These are phyloP conservation scores for Boletus eberwhitei DNA, from an alignment of 768 basidiomycete genomes.

Conservation along the genomic window DNA sequence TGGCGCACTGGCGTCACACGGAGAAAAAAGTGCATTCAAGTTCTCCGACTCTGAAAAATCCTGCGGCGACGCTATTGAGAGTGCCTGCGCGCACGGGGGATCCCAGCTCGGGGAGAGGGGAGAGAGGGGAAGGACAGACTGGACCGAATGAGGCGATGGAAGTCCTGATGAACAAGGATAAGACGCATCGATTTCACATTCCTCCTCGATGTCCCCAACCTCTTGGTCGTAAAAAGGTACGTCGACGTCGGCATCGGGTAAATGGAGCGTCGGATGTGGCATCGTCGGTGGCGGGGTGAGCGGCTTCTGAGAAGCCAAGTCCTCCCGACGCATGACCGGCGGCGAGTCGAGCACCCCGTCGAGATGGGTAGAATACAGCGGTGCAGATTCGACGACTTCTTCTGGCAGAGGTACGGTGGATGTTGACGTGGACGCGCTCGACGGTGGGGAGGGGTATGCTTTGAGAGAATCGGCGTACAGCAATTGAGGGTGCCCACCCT, in stretches of 20 bases:
- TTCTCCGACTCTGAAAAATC: conserved; percentile 19
- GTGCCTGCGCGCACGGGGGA: conserved; percentile 7
- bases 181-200: conserved; percentile 21
- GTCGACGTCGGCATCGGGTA: conserved; percentile 37
- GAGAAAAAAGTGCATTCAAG: conserved; percentile 19
- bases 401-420: conserved; percentile 26
- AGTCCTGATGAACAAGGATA: conserved; percentile 8
- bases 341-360: conserved; percentile 36
- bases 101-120: conserved; percentile 37
- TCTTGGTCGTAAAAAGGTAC: conserved; percentile 10
- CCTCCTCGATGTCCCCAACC: conserved; percentile 13
- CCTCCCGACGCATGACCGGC: conserved; percentile 30
- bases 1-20: conserved; percentile 9
- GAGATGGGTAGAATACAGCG: conserved; percentile 27
- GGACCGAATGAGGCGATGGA: conserved; percentile 15
- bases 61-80: conserved; percentile 13
- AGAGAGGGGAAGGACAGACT: conserved; percentile 25
- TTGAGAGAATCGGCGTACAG: conserved; percentile 19
- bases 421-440: conserved; percentile 26
- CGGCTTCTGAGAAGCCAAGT: conserved; percentile 29
- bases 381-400: conserved; percentile 15
- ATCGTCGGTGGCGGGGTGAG: conserved; percentile 44
- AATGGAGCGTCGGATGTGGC: conserved; percentile 33
- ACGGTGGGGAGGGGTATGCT: conserved; percentile 30
- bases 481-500: conserved; percentile 8